Conservation (phyloP, 192 early-diverging fungal species). For the Coemansia sp. region DNA sequence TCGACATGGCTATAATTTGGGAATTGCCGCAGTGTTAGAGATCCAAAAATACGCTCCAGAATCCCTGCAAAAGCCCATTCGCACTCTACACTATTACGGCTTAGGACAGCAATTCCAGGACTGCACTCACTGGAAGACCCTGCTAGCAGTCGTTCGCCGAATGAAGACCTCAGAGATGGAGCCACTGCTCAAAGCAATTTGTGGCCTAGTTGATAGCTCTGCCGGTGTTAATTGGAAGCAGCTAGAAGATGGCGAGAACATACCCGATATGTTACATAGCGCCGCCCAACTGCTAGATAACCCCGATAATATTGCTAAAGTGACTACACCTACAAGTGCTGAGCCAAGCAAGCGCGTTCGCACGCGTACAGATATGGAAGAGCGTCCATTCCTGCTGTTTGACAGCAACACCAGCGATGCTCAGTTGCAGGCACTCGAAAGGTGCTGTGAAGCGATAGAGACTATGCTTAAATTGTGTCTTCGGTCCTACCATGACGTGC, state of each 20-base stretch:
- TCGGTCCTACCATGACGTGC: conserved; percentile 58
- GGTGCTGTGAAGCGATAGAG: conserved; percentile 31
- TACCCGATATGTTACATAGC: conserved; percentile 15
- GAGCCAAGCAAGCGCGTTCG: conserved; percentile 27
- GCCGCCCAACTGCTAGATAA: conserved; percentile 14
- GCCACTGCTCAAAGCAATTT: conserved; percentile 20
- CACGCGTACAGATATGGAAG: conserved; percentile 48
- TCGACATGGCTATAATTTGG: conserved; percentile 60
- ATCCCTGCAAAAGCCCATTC: conserved; percentile 56
- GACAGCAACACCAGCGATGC: conserved; percentile 43
- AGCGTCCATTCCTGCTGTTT: conserved; percentile 44
- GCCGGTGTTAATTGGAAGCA: conserved; percentile 20
- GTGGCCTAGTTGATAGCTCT: background rate
- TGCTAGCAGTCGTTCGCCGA: conserved; percentile 37
- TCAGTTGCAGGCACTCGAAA: conserved; percentile 31
- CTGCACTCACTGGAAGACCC: conserved; percentile 47
- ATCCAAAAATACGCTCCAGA: conserved; percentile 56
- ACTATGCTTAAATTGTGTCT: conserved; percentile 38
- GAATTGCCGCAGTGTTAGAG: conserved; percentile 57
- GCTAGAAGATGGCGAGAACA: conserved; percentile 11
- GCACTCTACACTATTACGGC: conserved; percentile 65
- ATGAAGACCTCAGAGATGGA: conserved; percentile 44
- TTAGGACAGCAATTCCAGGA: conserved; percentile 48
- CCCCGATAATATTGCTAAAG: conserved; percentile 1
- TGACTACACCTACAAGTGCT: background rate